Base-by-base conservation (phyloP, 352 stramenopile genomes). In the Salisapilia sapeloensis region DNA sequence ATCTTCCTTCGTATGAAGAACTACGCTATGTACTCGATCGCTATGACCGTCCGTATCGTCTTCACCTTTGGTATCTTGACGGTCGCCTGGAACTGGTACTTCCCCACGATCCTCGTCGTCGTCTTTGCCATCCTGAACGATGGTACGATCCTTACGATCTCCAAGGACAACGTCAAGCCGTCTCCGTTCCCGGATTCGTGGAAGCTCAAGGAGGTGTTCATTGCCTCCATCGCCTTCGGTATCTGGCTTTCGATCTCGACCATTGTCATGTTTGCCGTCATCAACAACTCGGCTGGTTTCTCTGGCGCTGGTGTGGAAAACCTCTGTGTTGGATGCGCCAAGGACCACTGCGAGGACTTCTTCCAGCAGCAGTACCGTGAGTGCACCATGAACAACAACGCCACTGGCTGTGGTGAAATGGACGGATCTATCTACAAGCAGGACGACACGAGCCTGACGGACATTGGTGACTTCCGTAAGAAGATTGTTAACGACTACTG, bases 1-100 rank as follows among this genome's bases (percentile, higher is more conserved):
- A 95, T 93, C 32, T 95, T 95, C 60, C 47, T 80, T 35, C 64
- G 79, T 29, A 90, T 95, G 60, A 94, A 94, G 56, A 78, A 74
- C 40, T 93, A 95, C 54, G 79, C 85, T 21, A 75, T 93, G 50
- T 95, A 95, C 60, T 71, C 76, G 28, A 84, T 93, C 15, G 82
- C 77, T 24, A 86, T 86, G 55, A 92, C 75, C 18, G 54, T 90
- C 8, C 69, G 83, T 55, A 71, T 95, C 28, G 77, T 92, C 29
- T 67, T 92, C 48, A 86, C 66, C 36, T 79, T 95, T 31, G 82
- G 77, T 23, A 72, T 83, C 13, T 36, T 93, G 38, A 85, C 79
- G 20, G 86, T 94, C 18, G 70, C 61, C 35, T 84, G 67, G 45
- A 84, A 89, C 47, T 92, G 75, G 58, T 78, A 83, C 46, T 82